These are phyloP conservation scores for Rhodotorula taiwanensis DNA, from an alignment of 768 basidiomycete species.

Conservation along the genomic window DNA sequence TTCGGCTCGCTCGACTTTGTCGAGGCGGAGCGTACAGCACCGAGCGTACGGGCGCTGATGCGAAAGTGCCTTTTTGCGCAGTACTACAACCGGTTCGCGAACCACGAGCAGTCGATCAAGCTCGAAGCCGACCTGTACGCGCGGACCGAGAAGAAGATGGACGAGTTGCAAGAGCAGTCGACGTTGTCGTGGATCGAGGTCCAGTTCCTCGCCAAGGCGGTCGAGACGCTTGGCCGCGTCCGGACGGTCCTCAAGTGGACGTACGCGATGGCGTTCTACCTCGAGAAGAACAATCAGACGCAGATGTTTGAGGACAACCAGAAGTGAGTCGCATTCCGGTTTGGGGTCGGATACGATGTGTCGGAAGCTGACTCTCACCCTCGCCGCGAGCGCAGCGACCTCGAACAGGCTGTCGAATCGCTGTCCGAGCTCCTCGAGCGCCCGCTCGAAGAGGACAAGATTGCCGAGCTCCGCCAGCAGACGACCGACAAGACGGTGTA, in stretches of 20 bases:
- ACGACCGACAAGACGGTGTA: conserved; percentile 93
- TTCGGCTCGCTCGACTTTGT: conserved; percentile 5
- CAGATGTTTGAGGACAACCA: conserved; percentile 97
- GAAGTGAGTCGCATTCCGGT: conserved; percentile 53
- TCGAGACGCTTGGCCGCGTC: conserved; percentile 63
- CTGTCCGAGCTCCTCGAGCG: conserved; percentile 85
- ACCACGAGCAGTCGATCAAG: conserved; percentile 98
- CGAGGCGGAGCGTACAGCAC: too few species aligned
- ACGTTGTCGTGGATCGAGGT: conserved; percentile 95
- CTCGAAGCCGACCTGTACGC: conserved; percentile 83
- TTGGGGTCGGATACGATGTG: not conserved
- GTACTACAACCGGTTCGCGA: conserved; percentile 99
- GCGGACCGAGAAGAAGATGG: conserved; percentile 99
- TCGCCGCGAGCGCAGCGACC: conserved; percentile 54
- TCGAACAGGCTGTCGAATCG: conserved; percentile 92
- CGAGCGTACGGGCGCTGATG: too few species aligned
- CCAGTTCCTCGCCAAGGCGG: conserved; percentile 98
- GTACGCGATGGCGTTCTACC: conserved; percentile 97
- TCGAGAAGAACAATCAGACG: conserved; percentile 82
- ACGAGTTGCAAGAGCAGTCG: conserved; percentile 93
- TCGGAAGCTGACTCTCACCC: conserved; percentile 13
- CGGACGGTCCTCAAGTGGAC: conserved; percentile 98
- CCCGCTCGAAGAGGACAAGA: conserved; percentile 78
- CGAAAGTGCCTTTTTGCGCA: conserved; percentile 45
- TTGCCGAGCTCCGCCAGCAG: conserved; percentile 74